These are phyloP conservation scores for Xylaria arbuscula DNA, from an alignment of 2,329 filamentous ascomycete genomes.

Conservation along the genomic window DNA sequence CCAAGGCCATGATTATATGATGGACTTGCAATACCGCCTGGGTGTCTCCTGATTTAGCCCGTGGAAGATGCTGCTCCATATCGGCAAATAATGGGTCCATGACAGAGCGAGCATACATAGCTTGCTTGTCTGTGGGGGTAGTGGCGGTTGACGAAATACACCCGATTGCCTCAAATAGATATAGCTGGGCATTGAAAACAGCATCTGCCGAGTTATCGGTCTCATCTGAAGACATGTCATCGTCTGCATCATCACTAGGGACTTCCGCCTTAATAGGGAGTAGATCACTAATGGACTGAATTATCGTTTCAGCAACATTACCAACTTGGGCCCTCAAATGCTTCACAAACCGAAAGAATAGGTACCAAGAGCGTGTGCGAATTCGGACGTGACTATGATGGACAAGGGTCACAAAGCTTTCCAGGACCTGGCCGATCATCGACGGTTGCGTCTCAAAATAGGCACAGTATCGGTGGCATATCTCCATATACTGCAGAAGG, in stretches of 20 bases:
- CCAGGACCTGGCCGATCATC: conserved; percentile 86
- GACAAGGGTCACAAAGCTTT: conserved; percentile 89
- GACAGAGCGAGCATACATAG: conserved; percentile 85
- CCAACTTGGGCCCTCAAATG: conserved; percentile 85
- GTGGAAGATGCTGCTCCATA: conserved; percentile 80
- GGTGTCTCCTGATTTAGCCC: conserved; percentile 83
- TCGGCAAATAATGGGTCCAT: conserved; percentile 92
- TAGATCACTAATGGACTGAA: conserved; percentile 88
- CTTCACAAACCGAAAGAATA: conserved; percentile 93
- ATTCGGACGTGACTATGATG: conserved; percentile 90
- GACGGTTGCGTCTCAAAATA: conserved; percentile 89
- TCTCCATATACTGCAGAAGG: conserved; percentile 97
- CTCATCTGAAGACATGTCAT: conserved; percentile 96
- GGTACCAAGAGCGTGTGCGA: conserved; percentile 92
- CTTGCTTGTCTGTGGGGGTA: conserved; percentile 85
- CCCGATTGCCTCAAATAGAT: conserved; percentile 93
- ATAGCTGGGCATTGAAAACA: conserved; percentile 89
- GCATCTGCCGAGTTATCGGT: conserved; percentile 91
- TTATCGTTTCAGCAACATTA: conserved; percentile 89
- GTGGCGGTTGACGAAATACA: conserved; percentile 85
- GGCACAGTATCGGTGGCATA: conserved; percentile 90
- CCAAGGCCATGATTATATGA: conserved; percentile 95
- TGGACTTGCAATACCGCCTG: conserved; percentile 89
- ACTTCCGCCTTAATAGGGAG: conserved; percentile 92
- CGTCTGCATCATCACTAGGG: conserved; percentile 79